Base-by-base conservation (phyloP, 768 basidiomycete genomes). In the Boletus sp. region DNA sequence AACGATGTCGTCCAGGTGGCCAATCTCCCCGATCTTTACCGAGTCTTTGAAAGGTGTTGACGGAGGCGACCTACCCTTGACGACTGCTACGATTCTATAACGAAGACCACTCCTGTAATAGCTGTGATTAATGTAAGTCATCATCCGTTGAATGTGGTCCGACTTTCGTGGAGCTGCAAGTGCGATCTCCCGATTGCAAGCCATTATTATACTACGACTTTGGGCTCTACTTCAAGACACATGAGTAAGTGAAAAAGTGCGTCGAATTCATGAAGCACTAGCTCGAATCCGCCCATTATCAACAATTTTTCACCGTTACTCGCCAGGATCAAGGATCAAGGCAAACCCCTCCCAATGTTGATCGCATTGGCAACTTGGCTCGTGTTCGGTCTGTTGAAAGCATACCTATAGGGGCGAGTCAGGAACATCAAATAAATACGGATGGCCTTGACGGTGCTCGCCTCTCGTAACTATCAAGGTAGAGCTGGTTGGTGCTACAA, bases 11-110 rank as follows among this genome's bases (percentile, higher is more conserved):
- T 92, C 2, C 90, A 95, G 71, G 83, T 96, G 19, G 94, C 97
- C 10, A 88, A 83, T 69, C 72, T 98, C 40, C 93, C 93, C 2
- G 93, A 95, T 58, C 74, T 99, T 50, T 99, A 97, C 70, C 86
- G 88, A 57, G 90, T 98, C 0, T 99, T 98, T 64, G 95, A 98
- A 72, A 74, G 95, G 58, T 98, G 95, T 66, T 98, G 67, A 77
- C 42, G n/a, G 9, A 8, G n/a, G 17, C 27, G 21, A 34, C 8
- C 5, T 14, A 29, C 25, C 15, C 15, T n/a, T 29, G 52, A 59
- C 6, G 55, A 41, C 17, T 53, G 49, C 39, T 43, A 40, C 25
- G 38, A 54, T 41, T 14, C 46, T 37, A 29, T 41, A 2, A 39
- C 27, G 34, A 49, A 52, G 33, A n/a, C n/a, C 5, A 19, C 40